phyloP scores from a whole-genome alignment of 129 eudicot genomes.

The carrot (Daucus carota) region DH1_v3.0 NC_030384.2:30878001-30878500 shows the following conservation, averaged over 20 bases:
- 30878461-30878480: not conserved
- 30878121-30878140: not conserved
- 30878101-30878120: not conserved
- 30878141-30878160: not conserved
- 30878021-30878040: not conserved
- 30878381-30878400: not conserved
- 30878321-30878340: not conserved
- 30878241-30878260: not conserved
- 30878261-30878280: not conserved
- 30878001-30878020: not conserved
- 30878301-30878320: not conserved
- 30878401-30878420: not conserved
- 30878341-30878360: not conserved
- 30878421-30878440: not conserved
- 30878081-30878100: slow-evolving; percentile 1
- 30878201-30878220: not conserved
- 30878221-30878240: not conserved
- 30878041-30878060: not conserved
- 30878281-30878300: not conserved
- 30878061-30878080: not conserved
- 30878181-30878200: not conserved
- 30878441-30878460: not conserved
- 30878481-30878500: not conserved
- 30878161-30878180: not conserved
- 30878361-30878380: not conserved